A percentile compares a stretch with the other conserved stretches of the same genome.
phyloP scores from a whole-genome alignment of 352 stramenopile species.

The Phytopythium ostracodes region DNA sequence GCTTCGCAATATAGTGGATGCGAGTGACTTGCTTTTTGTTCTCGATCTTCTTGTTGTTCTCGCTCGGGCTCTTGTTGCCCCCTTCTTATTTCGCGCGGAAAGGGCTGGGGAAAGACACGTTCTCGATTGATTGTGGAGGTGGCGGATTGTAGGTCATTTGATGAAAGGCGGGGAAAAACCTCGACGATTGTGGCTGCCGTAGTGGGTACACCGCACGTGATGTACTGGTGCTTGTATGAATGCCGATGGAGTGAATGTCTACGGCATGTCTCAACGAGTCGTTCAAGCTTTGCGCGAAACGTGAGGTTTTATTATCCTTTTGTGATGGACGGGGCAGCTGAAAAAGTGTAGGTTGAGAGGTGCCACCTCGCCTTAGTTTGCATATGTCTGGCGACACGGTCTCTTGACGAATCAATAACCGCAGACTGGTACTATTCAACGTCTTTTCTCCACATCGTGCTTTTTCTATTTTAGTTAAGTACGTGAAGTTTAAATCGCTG shows the following conservation, averaged over 20 bases:
- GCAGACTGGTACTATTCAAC: too few species aligned
- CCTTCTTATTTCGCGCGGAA: background rate
- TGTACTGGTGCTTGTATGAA: background rate
- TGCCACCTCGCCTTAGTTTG: background rate
- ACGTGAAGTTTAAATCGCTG: too few species aligned
- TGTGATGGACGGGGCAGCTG: background rate
- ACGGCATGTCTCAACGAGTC: background rate
- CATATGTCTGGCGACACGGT: background rate
- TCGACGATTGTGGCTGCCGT: background rate
- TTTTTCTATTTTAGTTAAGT: too few species aligned
- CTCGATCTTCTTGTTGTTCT: background rate
- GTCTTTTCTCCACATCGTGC: too few species aligned
- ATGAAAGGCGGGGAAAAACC: background rate
- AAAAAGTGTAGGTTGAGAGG: conserved; percentile 6
- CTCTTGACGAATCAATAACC: background rate
- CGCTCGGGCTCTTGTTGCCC: background rate
- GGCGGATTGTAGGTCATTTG: background rate
- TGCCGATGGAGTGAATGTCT: background rate
- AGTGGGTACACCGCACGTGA: background rate
- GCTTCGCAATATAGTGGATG: background rate
- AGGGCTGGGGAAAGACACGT: conserved; percentile 4
- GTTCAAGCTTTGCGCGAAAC: background rate
- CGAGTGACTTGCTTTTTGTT: background rate
- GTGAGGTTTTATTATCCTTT: background rate
- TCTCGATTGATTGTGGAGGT: background rate